A percentile compares a stretch with the other conserved stretches of the same genome.
Evolutionary conservation across 2,329 filamentous ascomycete genomes (phyloP).

Genomic region (Pseudocercospora vitis): DNA sequence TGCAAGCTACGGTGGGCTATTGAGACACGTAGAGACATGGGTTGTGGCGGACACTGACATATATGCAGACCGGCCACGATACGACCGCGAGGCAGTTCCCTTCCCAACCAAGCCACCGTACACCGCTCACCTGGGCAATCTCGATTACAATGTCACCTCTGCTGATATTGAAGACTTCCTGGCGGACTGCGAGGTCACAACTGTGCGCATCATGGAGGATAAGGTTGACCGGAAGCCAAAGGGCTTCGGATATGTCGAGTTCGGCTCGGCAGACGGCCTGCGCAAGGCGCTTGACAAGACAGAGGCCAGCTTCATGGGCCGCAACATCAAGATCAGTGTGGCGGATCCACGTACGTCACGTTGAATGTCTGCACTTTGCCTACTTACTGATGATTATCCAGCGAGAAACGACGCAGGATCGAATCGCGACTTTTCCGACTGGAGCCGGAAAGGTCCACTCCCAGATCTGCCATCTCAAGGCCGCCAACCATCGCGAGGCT

Average conservation of each 20-base stretch:
- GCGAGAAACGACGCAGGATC: conserved; percentile 62
- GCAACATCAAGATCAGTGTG: conserved; percentile 88
- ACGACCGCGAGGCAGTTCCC: conserved; percentile 71
- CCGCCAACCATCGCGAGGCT: conserved; percentile 48
- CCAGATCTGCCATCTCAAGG: conserved; percentile 64
- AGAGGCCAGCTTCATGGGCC: conserved; percentile 78
- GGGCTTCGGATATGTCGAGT: conserved; percentile 97
- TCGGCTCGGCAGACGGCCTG: conserved; percentile 79
- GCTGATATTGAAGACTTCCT: conserved; percentile 86
- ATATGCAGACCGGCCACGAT: conserved; percentile 39
- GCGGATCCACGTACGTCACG: conserved; percentile 89
- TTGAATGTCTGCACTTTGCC: neutral
- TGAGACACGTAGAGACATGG: conserved; percentile 2
- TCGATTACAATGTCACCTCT: conserved; percentile 89
- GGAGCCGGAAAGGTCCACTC: conserved; percentile 89
- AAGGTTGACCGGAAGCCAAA: conserved; percentile 91
- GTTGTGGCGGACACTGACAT: conserved; percentile 24
- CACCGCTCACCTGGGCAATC: conserved; percentile 93
- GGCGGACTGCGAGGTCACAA: conserved; percentile 77
- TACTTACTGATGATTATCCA: conserved; percentile 17
- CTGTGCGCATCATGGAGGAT: conserved; percentile 94
- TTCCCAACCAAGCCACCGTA: conserved; percentile 90
- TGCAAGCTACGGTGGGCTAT: conserved; percentile 36
- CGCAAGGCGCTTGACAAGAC: conserved; percentile 86
- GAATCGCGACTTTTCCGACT: conserved; percentile 76